Evolutionary conservation across 176 grass and related monocot genomes (phyloP), one percentile per base, ranked within the genome.

Genomic region (Oryza longistaminata): DNA sequence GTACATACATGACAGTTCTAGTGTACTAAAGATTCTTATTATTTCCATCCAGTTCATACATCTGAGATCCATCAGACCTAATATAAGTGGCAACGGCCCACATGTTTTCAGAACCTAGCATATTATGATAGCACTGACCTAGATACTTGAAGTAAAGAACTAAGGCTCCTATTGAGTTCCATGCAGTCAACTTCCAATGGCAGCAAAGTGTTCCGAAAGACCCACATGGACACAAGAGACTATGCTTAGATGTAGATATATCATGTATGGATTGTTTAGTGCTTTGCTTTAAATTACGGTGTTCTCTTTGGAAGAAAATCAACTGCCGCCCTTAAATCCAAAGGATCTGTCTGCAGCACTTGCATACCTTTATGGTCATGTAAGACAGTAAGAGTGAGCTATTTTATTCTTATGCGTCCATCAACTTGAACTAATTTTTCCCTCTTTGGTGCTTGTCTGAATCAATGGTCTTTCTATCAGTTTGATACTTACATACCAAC

Each of bases 401-500:
- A 45, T 43, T 66, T 5, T 66, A 73, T 13, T 72, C 39, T 83
- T 33, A 70, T 45, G 17, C 58, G 73, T 44, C 11, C 31, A 64
- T 40, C 29, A 86, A 67, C 29, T 76, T 29, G 37, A 87, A 68
- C 11, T 0, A 17, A 19, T 17, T 55, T 55, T 55, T 19, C 5
- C 52, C 52, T 70, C 12, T 76, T 82, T 35, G 22, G 64, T 49
- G 37, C 9, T 70, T 4, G 12, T 70, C 68, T 34, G 11, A 21
- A 44, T n/a, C 55, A 9, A 45, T 33, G 14, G 2, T 29, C 14
- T 68, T 52, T 43, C 25, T 61, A 24, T 46, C 43, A 55, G 16
- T 42, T 87, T 40, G 22, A 52, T 67, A 46, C 73, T 81, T 81
- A 31, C 61, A 68, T 31, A 25, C 16, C 66, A 87, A 49, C 58